Evolutionary conservation across 352 stramenopile species (phyloP), one percentile per base, ranked within the genome.

Genomic region (Phytopythium cucurbitacearum): DNA sequence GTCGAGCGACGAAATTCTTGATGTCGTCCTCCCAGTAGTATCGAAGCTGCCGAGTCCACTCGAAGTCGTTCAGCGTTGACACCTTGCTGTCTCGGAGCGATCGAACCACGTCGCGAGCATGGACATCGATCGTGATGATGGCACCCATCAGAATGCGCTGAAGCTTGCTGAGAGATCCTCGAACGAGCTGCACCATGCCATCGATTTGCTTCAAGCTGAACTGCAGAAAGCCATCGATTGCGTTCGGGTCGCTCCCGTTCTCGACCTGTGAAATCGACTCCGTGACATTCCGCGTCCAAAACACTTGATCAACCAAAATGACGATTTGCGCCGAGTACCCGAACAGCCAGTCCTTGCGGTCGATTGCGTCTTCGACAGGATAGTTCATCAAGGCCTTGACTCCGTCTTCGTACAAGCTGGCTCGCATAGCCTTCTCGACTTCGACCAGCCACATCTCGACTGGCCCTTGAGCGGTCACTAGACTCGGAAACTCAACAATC

Each of bases 201-300:
- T 97, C 90, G 61, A 97, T 97, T 46, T 97, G 90, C 47, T 87
- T 77, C 12, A 97, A 66, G 57, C 82, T 96, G 56, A 96, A 97
- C 36, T 92, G 73, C 1, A 97, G 49, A 53, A 97, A 97, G 0
- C 75, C 76, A 13, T 70, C 63, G 51, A 97, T 83, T n/a, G 89
- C 85, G 13, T 85, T 51, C 0, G 64, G 60, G 48, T 95, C 76
- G 33, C 64, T 80, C 2, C 71, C 73, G 13, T 60, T 80, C 45
- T 95, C 80, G n/a, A 93, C 72, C 45, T 85, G 66, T n/a, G 66
- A 51, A 40, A 95, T 90, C 21, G 82, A 83, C 15, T 88, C 69
- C 3, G 81, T 87, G n/a, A 94, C 80, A 55, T 97, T 96, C 4
- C 71, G 67, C 0, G 89, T 97, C 89, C 89, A 97, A 57, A 95